Conservation (phyloP, 148 eudicot species). For the Silene conica region DNA sequence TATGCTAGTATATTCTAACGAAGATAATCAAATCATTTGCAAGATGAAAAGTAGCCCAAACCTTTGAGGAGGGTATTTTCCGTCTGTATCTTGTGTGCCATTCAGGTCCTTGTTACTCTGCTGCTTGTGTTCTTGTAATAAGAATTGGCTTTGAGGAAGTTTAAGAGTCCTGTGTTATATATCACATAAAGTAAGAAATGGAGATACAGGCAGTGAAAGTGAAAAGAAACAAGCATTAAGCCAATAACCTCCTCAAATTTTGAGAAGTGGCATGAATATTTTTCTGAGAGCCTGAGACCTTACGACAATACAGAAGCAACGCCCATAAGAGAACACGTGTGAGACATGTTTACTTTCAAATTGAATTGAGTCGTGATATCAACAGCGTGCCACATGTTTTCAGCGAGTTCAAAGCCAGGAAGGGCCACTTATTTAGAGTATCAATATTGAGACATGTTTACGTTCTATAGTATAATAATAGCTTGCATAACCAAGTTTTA, state of each 20-base stretch:
- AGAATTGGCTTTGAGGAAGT: conserved; percentile 66
- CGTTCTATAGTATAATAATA: background rate
- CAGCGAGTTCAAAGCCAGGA: background rate
- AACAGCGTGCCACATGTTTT: background rate
- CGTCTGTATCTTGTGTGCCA: conserved; percentile 40
- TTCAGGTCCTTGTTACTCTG: conserved; percentile 34
- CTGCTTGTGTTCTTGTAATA: conserved; percentile 37
- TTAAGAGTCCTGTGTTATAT: conserved; percentile 49
- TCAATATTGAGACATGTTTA: background rate
- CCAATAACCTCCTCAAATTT: background rate
- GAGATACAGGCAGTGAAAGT: background rate
- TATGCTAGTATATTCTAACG: background rate
- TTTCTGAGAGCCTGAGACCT: background rate
- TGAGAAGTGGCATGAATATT: background rate
- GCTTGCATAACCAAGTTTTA: conserved; percentile 19
- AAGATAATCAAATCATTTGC: background rate
- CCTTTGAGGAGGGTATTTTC: conserved; percentile 46
- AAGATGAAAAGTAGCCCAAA: conserved; percentile 20
- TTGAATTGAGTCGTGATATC: background rate
- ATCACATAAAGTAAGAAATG: conserved; percentile 14
- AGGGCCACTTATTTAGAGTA: background rate
- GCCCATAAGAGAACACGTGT: background rate
- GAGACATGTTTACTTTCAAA: background rate
- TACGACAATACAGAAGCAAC: conserved; percentile 4
- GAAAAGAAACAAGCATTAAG: background rate